These are phyloP conservation scores for Globisporangium solare DNA, from an alignment of 352 stramenopile species.

Conservation along the genomic window DNA sequence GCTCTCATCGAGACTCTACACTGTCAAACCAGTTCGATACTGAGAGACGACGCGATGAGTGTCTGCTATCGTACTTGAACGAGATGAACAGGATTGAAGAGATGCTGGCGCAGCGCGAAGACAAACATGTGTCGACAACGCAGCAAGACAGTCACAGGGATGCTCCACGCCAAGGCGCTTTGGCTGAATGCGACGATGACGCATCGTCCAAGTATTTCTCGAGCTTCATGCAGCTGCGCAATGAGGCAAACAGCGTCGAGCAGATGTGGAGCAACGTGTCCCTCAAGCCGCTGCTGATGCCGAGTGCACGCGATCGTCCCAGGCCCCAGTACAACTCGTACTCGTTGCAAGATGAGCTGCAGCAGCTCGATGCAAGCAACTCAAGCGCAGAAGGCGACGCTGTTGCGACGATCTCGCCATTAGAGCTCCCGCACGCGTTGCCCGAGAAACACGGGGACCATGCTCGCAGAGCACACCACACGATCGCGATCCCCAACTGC, in stretches of 20 bases:
- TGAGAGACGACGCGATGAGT: background rate
- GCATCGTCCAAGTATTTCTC: constrained; percentile 6
- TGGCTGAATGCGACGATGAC: background rate
- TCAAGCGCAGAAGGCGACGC: background rate
- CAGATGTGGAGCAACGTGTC: constrained; percentile 56
- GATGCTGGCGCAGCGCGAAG: constrained; percentile 33
- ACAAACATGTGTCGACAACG: constrained; percentile 7
- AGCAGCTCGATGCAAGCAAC: background rate
- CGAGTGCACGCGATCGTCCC: background rate
- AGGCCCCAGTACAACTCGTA: constrained; percentile 35
- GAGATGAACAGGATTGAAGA: constrained; percentile 54
- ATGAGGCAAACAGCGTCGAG: constrained; percentile 29
- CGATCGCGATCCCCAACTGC: constrained; percentile 32
- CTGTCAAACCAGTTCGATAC: background rate
- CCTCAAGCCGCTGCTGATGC: constrained; percentile 26
- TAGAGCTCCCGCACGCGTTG: background rate
- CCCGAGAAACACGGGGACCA: background rate
- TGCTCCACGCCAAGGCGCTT: background rate
- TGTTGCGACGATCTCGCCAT: background rate
- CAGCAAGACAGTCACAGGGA: constrained; percentile 10
- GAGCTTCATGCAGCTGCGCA: constrained; percentile 13
- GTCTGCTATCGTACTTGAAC: constrained; percentile 28
- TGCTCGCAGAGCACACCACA: constrained; percentile 5
- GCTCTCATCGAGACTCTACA: background rate
- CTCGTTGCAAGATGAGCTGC: constrained; percentile 20